Percentiles rank a stretch among this genome's conserved stretches.
Evolutionary conservation across 495 filamentous ascomycete species (phyloP).

Genomic region (Astrocystis sublimbata): DNA sequence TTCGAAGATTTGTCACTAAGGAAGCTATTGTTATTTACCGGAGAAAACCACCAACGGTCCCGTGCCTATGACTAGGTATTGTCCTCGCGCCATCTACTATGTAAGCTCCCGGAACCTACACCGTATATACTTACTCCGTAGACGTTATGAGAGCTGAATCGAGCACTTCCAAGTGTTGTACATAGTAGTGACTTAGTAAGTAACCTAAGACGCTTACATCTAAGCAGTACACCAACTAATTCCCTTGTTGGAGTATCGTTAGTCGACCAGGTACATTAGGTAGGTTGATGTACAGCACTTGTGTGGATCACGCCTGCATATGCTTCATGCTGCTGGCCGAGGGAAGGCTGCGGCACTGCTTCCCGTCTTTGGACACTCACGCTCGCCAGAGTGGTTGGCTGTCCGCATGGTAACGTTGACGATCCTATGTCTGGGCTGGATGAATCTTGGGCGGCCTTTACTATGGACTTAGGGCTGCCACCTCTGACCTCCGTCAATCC

Average conservation of each 20-base stretch:
- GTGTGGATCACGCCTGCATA: constrained; percentile 43
- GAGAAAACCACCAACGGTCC: constrained; percentile 6
- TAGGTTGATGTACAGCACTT: constrained; percentile 28
- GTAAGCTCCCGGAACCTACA: too few species aligned
- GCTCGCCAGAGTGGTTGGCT: constrained; percentile 8
- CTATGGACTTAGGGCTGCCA: not conserved
- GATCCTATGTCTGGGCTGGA: constrained; percentile 13
- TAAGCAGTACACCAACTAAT: too few species aligned
- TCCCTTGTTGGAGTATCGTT: too few species aligned
- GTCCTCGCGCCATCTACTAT: constrained; percentile 6
- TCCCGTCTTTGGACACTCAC: constrained; percentile 11
- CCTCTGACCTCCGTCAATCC: too few species aligned
- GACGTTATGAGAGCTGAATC: not conserved
- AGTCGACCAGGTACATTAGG: too few species aligned
- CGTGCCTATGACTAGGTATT: constrained; percentile 12
- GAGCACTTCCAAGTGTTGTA: not conserved
- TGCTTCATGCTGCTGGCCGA: constrained; percentile 30
- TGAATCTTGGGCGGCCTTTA: constrained; percentile 1
- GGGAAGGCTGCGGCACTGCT: constrained; percentile 17
- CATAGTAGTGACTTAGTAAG: too few species aligned
- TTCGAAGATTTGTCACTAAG: constrained; percentile 17
- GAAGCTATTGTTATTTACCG: constrained; percentile 17
- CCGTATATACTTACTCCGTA: not conserved
- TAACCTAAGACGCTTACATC: too few species aligned
- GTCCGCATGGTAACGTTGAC: constrained; percentile 17